Base-by-base conservation (phyloP, 148 eudicot genomes). In the Diospyros kaki region DNA sequence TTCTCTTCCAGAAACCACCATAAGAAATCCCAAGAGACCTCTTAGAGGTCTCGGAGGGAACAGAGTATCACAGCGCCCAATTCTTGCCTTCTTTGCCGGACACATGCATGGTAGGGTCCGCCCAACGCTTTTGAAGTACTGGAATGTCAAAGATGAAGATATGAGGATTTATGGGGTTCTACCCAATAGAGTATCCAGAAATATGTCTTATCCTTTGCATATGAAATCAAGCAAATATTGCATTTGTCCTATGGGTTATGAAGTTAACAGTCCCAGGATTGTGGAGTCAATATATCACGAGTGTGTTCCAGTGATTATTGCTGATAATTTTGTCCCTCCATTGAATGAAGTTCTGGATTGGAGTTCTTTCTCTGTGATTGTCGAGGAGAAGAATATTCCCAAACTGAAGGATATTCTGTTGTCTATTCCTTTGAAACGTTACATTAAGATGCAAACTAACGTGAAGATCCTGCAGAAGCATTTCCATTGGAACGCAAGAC, bases 151-250 rank as follows among this genome's bases (percentile, higher is more conserved):
- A 80, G 93, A 88, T 59, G 82, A 85, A 2, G 83, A 84, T 58
- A 87, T 92, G 96, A 81, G 82, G 58, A 86, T 95, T 46, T 90
- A 89, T 64, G 94, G 90, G 52, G 87, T 88, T 38, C 78, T 95
- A 39, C 92, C 98, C 11, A 79, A 68, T 10, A 72, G 75, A 41
- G 82, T 89, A 62, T 86, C 97, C 8, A 68, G 77, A 73, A 64
- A 81, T 41, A 86, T 95, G 91, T 79, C 92, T 51, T 95, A 95
- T 60, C 81, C 80, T 40, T 78, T 83, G 44, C 93, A 89, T 88
- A 95, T 95, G 99, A 92, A 91, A 78, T 92, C 96, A n/a, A 95
- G 96, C 87, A 95, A 89, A 78, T 95, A 79, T 52, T 95, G 99
- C 84, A 38, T 95, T 52, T 95, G 99, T 75, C 97, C 99, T 3